Evolutionary conservation across 2,329 filamentous ascomycete species (phyloP), one percentile per base, ranked within the genome.

Genomic region (Penicillium sp.): DNA sequence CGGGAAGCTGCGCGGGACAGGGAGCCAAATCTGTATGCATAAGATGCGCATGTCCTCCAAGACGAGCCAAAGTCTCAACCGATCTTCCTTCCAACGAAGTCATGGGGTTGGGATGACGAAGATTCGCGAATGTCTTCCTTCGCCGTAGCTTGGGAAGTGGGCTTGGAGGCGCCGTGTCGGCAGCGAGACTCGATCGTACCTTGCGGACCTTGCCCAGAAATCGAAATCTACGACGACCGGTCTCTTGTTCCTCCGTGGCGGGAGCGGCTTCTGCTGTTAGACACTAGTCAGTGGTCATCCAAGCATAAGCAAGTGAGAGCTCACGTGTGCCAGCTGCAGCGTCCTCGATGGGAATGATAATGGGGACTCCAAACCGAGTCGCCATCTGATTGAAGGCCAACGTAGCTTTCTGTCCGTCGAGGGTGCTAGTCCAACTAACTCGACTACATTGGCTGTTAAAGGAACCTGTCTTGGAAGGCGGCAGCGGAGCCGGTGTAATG

Each of bases 31-130:
- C 65, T 1, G 43, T 49, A 1, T 73, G 59, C 6, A 57, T 61
- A 16, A 76, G 54, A 47, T 67, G 63, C 49, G 69, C 68, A 47
- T 72, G 61, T 6, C 74, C 74, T 40, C 74, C 73, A 19, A 76
- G 63, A 11, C 70, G 70, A 38, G 70, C 63, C 16, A 76, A 60
- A n/a, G 62, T 66, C 42, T 75, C 72, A 13, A 76, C 36, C 11
- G 62, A 56, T 39, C 57, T 69, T n/a, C 67, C 70, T 38, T 55
- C 64, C 43, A 75, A 52, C 10, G 66, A 64, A 35, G 62, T 62
- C 58, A 71, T 66, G 6, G 59, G 57, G 38, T 54, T 52, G 10
- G 58, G 52, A 19, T 61, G 64, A 47, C 48, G 53, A 6, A 73
- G 49, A 35, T 59, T 64, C 5, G 64, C 65, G 43, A 74, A 64